A percentile compares a stretch with the other conserved stretches of the same genome.
Conservation (phyloP, 129 eudicot genomes). For the Tanacetum coccineum region DNA sequence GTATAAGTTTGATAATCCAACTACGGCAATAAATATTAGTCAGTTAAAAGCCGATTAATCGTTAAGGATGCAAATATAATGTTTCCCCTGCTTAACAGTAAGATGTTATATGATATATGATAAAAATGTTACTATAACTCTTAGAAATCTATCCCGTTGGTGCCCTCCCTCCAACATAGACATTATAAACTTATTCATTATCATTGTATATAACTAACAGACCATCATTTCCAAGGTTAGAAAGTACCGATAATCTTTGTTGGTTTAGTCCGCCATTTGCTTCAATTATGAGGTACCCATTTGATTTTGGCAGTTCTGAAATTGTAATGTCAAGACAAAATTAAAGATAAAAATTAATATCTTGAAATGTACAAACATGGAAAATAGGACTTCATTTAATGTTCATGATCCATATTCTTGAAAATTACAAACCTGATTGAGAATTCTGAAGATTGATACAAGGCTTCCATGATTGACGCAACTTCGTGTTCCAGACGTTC, state of each 20-base stretch:
- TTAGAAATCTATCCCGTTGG: not conserved
- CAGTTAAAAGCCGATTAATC: not conserved
- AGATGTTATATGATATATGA: not conserved
- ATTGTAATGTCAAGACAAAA: slow-evolving; percentile 22
- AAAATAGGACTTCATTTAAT: not conserved
- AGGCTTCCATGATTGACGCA: slow-evolving; percentile 81
- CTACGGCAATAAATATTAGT: not conserved
- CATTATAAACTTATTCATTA: not conserved
- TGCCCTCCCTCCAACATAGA: slow-evolving; percentile 2
- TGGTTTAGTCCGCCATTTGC: slow-evolving; percentile 99
- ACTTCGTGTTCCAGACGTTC: slow-evolving; percentile 75
- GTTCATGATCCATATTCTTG: slow-evolving; percentile 12
- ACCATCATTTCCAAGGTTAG: slow-evolving; percentile 6
- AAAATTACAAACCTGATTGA: slow-evolving; percentile 58
- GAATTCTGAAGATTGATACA: slow-evolving; percentile 52
- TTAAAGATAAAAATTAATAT: not conserved
- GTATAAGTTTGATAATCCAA: slow-evolving; percentile 5
- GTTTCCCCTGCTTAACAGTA: too few species aligned
- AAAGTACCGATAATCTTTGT: slow-evolving; percentile 87
- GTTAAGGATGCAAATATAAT: too few species aligned
- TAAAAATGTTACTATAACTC: not conserved
- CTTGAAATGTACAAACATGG: slow-evolving; percentile 43
- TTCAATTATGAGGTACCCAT: slow-evolving; percentile 92
- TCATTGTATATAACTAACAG: not conserved
- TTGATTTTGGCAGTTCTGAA: slow-evolving; percentile 66